A percentile compares a stretch with the other conserved stretches of the same genome.
phyloP scores from a whole-genome alignment of 192 early-diverging fungal species.

The Neocallimastix lanati region DNA sequence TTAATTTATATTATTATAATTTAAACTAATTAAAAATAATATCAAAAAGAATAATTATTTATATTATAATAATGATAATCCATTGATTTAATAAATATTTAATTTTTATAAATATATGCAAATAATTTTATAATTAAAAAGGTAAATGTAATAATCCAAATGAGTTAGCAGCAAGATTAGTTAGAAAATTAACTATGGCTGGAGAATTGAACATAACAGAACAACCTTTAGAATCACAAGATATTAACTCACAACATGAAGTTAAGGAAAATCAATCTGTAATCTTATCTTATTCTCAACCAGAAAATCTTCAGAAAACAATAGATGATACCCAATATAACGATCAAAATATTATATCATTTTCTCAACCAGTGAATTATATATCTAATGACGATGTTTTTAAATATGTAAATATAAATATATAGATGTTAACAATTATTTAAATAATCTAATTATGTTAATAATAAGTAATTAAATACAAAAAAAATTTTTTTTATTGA shows the following conservation, averaged over 20 bases:
- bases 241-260: background rate
- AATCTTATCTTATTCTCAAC: constrained; percentile 22
- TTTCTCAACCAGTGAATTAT: constrained; percentile 19
- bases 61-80: no score
- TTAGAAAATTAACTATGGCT: constrained; percentile 16
- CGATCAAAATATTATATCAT: constrained; percentile 12
- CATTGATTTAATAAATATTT: no score
- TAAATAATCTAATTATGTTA: no score
- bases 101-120: no score
- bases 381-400: background rate
- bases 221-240: background rate
- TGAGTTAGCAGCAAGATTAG: constrained; percentile 27
- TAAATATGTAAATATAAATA: background rate
- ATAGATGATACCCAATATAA: constrained; percentile 4
- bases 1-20: no score
- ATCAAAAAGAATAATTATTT: no score
- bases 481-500: no score
- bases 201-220: constrained; percentile 2
- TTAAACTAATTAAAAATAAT: no score
- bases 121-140: background rate
- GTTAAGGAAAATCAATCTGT: constrained; percentile 10
- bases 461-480: no score
- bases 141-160: constrained; percentile 34
- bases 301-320: constrained; percentile 15
- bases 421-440: no score